Evolutionary conservation across 352 stramenopile species (phyloP), one percentile per base, ranked within the genome.

Genomic region (Hyaloperonospora brassicae): DNA sequence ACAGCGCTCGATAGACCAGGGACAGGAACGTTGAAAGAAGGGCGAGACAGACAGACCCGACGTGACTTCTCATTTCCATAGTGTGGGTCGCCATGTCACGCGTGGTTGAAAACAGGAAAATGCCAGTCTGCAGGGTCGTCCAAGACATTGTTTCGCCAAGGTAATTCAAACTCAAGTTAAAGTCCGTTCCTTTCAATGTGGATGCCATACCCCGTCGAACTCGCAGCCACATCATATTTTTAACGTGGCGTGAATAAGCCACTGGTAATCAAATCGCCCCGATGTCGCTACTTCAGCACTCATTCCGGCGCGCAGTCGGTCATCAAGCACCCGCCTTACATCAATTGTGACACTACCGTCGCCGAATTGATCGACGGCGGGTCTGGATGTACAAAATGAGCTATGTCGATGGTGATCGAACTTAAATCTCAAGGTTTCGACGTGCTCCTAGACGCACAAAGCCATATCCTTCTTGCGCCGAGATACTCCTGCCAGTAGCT

Each of bases 341-440:
- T 39, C 34, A 44, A 44, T 44, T 44, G 9, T 39, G 6, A 39
- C 34, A 39, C 34, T 39, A 39, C 34, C 34, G 34, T 39, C 34
- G 2, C 5, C 34, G 14, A n/a, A n/a, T 2, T 39, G 6, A 13
- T 39, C 34, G 34, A 17, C 17, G 17, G 17, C 17, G 17, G 17
- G 17, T 17, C 17, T 17, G 17, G 17, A 17, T 17, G 17, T n/a
- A n/a, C 17, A 17, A 17, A 17, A 17, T 17, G 17, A 17, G 17
- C 17, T 17, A 17, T 17, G 17, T 17, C 17, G 17, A 17, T 17
- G 17, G 17, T 17, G 17, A 17, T 17, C 17, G 17, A 17, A 17
- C 17, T 17, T 17, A 17, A 17, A 17, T 17, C 17, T 17, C 17
- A 17, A 17, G 17, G 17, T 17, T 17, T 17, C 17, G 17, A 17